phyloP scores from a whole-genome alignment of 805 yeast genomes.

The Suhomyces tanzawaensis region DNA sequence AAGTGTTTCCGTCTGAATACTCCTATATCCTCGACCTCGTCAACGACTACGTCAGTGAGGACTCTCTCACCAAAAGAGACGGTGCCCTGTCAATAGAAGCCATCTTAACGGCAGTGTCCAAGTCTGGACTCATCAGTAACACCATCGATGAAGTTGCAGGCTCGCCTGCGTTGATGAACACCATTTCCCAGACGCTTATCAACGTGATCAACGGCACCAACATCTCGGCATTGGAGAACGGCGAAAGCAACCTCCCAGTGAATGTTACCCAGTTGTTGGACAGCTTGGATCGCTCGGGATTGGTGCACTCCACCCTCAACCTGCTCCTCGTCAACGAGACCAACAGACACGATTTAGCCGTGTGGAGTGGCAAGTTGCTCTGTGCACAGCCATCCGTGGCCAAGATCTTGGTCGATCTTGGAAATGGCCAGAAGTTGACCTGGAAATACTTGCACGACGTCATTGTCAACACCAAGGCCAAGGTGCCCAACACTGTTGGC shows the following conservation, averaged over 20 bases:
- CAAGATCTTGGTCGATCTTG: constrained; percentile 28
- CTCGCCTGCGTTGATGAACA: constrained; percentile 28
- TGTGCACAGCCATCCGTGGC: constrained; percentile 29
- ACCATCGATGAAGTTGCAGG: constrained; percentile 30
- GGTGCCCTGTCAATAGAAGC: constrained; percentile 2
- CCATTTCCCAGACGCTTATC: constrained; percentile 21
- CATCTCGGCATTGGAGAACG: neutral
- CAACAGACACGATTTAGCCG: constrained; percentile 25
- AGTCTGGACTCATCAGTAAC: constrained; percentile 23
- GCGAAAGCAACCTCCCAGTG: constrained; percentile 8
- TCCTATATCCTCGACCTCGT: constrained; percentile 1
- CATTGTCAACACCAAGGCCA: constrained; percentile 26
- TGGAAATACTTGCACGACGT: constrained; percentile 30
- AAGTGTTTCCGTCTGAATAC: constrained; percentile 5
- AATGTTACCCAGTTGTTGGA: constrained; percentile 23
- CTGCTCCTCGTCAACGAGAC: constrained; percentile 29
- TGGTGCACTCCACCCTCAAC: constrained; percentile 23
- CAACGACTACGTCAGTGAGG: constrained; percentile 1
- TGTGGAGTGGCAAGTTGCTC: constrained; percentile 25
- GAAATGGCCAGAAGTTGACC: constrained; percentile 29
- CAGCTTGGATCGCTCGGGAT: constrained; percentile 23
- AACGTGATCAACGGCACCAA: constrained; percentile 1
- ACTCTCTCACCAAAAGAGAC: constrained; percentile 2
- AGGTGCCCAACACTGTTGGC: constrained; percentile 15
- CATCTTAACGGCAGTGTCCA: constrained; percentile 15